Conservation (phyloP, 352 stramenopile species). For the Halophytophthora polymorphica region DNA sequence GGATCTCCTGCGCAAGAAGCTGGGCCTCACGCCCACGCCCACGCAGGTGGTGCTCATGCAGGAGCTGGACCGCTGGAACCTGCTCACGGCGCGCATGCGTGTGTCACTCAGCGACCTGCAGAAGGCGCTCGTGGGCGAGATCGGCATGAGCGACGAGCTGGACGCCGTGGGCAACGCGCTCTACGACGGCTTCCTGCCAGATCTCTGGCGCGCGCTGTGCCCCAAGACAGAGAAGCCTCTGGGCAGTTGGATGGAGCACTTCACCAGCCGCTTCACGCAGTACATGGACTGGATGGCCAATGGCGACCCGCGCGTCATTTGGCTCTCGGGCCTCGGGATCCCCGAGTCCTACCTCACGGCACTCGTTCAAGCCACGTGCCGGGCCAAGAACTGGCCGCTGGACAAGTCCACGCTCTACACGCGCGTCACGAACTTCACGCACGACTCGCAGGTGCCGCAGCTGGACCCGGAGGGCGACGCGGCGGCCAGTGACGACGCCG, state of each 20-base stretch:
- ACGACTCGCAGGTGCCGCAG: slow-evolving; percentile 50
- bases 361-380: slow-evolving; percentile 93
- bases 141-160: slow-evolving; percentile 95
- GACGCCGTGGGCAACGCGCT: slow-evolving; percentile 90
- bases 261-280: slow-evolving; percentile 83
- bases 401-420: slow-evolving; percentile 95
- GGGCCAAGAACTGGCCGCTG: slow-evolving; percentile 92
- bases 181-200: slow-evolving; percentile 93
- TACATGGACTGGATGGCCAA: slow-evolving; percentile 91
- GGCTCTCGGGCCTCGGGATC: slow-evolving; percentile 93
- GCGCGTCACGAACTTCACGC: slow-evolving; percentile 84
- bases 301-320: slow-evolving; percentile 91
- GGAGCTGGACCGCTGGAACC: slow-evolving; percentile 95
- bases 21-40: slow-evolving; percentile 72
- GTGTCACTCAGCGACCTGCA: slow-evolving; percentile 87
- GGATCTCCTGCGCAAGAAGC: slow-evolving; percentile 80
- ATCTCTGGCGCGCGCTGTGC: slow-evolving; percentile 87
- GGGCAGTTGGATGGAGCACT: slow-evolving; percentile 95
- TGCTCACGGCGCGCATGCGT: slow-evolving; percentile 84
- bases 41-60: slow-evolving; percentile 93
- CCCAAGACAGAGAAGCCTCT: slow-evolving; percentile 94
- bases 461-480: slow-evolving; percentile 1
- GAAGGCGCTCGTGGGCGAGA: slow-evolving; percentile 92
- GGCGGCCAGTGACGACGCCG: slow-evolving; percentile 62
- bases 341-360: slow-evolving; percentile 95